Conservation (phyloP, 345 rosid species). For the Hibiscus mutabilis region DNA sequence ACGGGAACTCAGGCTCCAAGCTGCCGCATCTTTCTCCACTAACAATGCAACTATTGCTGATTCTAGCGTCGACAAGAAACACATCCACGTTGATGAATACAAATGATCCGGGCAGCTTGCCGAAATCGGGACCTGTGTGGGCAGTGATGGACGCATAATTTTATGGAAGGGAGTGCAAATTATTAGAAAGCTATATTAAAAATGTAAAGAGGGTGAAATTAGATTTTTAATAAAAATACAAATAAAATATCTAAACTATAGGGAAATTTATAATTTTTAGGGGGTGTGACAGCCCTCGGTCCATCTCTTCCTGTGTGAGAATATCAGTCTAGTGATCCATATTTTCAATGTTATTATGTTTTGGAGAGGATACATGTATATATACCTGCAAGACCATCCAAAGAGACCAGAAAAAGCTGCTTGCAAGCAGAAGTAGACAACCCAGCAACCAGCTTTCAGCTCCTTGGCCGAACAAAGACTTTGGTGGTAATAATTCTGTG, state of each 20-base stretch:
- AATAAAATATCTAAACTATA: too few species aligned
- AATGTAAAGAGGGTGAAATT: too few species aligned
- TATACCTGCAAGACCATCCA: slow-evolving; percentile 53
- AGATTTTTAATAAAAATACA: too few species aligned
- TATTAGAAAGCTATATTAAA: too few species aligned
- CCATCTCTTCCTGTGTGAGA: slow-evolving; percentile 14
- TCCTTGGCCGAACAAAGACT: slow-evolving; percentile 15
- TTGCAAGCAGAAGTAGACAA: slow-evolving; percentile 35
- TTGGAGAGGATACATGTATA: background rate
- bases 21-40: slow-evolving; percentile 17
- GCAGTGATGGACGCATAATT: too few species aligned
- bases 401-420: slow-evolving; percentile 47
- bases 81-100: slow-evolving; percentile 46
- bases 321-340: background rate
- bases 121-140: slow-evolving; percentile 43
- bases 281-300: too few species aligned
- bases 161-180: too few species aligned
- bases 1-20: slow-evolving; percentile 35
- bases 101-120: slow-evolving; percentile 41
- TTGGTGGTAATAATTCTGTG: slow-evolving; percentile 14
- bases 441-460: slow-evolving; percentile 45
- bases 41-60: slow-evolving; percentile 31
- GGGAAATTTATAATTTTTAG: too few species aligned
- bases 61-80: slow-evolving; percentile 42
- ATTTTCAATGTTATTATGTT: background rate